These are phyloP conservation scores for Calonectria pseudoturangicola DNA, from an alignment of 2,329 filamentous ascomycete species.

Conservation along the genomic window DNA sequence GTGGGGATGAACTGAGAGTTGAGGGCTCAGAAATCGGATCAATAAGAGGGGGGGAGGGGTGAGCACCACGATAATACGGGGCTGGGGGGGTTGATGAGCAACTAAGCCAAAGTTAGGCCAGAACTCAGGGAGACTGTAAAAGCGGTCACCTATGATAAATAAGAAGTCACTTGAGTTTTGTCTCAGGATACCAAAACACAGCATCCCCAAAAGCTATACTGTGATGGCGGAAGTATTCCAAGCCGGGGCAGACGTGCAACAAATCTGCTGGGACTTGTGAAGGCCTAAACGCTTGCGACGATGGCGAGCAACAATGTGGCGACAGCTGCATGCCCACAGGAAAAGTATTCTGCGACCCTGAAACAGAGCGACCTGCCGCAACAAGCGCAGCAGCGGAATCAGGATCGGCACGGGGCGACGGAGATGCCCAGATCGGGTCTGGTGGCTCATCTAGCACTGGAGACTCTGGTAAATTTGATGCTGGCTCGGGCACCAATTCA, in stretches of 20 bases:
- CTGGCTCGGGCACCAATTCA: neutral
- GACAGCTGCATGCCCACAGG: conserved; percentile 30
- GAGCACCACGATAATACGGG: too few species aligned
- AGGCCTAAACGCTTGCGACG: too few species aligned
- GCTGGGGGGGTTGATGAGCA: too few species aligned
- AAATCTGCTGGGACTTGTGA: too few species aligned
- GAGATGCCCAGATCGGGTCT: neutral
- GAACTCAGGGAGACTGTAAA: too few species aligned
- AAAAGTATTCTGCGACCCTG: conserved; percentile 12
- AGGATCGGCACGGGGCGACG: neutral
- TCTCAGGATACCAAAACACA: too few species aligned
- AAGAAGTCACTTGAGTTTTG: neutral
- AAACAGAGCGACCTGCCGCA: neutral
- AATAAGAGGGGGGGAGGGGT: too few species aligned
- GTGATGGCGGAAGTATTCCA: neutral
- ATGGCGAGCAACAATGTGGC: conserved; percentile 19
- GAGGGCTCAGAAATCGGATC: too few species aligned
- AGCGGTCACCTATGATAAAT: neutral
- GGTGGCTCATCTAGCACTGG: neutral
- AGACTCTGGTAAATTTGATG: neutral
- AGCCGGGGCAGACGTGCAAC: too few species aligned
- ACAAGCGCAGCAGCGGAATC: neutral
- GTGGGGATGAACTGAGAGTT: too few species aligned
- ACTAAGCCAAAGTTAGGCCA: too few species aligned
- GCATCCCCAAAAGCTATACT: neutral